phyloP scores from a whole-genome alignment of 805 yeast species.

The Priceomyces fermenticarens region DNA sequence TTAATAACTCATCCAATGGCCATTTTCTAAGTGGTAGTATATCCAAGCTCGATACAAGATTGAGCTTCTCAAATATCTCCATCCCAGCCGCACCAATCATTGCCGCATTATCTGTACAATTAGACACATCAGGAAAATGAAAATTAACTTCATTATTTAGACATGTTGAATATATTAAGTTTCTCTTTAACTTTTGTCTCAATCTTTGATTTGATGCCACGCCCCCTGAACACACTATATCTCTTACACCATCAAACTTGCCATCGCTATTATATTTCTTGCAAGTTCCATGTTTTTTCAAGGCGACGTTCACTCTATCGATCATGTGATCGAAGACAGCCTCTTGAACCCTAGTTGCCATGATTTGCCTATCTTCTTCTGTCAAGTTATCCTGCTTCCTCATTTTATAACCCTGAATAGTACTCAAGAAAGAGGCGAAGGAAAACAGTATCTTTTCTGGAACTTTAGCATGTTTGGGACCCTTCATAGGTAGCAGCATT shows the following conservation, averaged over 20 bases:
- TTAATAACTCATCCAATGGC: conserved; percentile 61
- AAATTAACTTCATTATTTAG: conserved; percentile 23
- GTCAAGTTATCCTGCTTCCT: conserved; percentile 10
- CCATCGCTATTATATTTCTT: conserved; percentile 24
- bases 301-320: conserved; percentile 55
- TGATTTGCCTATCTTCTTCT: conserved; percentile 38
- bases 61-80: conserved; percentile 64
- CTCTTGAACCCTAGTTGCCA: conserved; percentile 61
- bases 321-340: conserved; percentile 71
- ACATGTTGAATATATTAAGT: conserved; percentile 23
- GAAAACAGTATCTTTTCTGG: conserved; percentile 49
- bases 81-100: conserved; percentile 99
- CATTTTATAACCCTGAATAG: conserved; percentile 35
- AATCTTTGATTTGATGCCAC: conserved; percentile 75
- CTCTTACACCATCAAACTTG: conserved; percentile 40
- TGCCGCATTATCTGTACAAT: conserved; percentile 93
- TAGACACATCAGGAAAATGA: conserved; percentile 62
- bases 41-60: conserved; percentile 46
- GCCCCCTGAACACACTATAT: conserved; percentile 88
- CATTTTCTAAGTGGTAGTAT: conserved; percentile 75
- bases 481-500: conserved; percentile 29
- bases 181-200: conserved; percentile 44
- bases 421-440: conserved; percentile 72
- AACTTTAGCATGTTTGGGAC: conserved; percentile 24
- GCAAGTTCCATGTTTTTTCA: conserved; percentile 31